Evolutionary conservation across 2,329 filamentous ascomycete species (phyloP), one percentile per base, ranked within the genome.

Genomic region (Paracoccidioides brasiliensis): DNA sequence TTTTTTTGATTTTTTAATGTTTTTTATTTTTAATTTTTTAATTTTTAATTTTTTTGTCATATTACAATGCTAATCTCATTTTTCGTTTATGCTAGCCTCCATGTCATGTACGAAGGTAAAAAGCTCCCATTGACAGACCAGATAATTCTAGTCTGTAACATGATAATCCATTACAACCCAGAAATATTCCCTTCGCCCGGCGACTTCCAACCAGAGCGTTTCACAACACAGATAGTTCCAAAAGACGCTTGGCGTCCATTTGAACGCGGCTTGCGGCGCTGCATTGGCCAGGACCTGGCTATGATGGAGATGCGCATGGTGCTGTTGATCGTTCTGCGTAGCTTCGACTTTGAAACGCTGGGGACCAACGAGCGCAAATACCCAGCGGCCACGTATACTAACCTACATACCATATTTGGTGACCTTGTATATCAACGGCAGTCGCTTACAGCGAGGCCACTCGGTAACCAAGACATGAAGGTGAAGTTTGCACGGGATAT

Each of bases 211-310:
- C 71, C 71, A 0, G 64, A 72, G 37, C 69, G 72, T 32, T 53
- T 33, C 41, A 37, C 33, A 9, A 44, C 52, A 14, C 72, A 67
- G 64, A 56, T 73, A 7, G 62, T 62, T 6, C 56, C 57, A 12
- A 55, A 56, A 5, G 69, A 69, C 49, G 76, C 75, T 1, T 78
- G 70, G 70, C 66, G 76, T 14, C 69, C 75, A 0, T 79, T 79
- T 62, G 74, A 76, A 56, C 71, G 73, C 44, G 76, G 76, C 0
- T 69, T 70, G 1, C 64, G 77, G 7, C 74, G 72, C 33, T 79
- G 77, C 57, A 70, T 79, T 28, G 77, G 77, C 3, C 73, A 78
- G 57, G 70, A 74, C 49, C 64, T 79, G 15, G 76, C 76, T 0
- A 71, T 75, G 60, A 67, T 78, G 30, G 75, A 78, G 61, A 51